Evolutionary conservation across 176 grass and related monocot species (phyloP), one percentile per base, ranked within the genome.

Genomic region (Thalia dealbata): DNA sequence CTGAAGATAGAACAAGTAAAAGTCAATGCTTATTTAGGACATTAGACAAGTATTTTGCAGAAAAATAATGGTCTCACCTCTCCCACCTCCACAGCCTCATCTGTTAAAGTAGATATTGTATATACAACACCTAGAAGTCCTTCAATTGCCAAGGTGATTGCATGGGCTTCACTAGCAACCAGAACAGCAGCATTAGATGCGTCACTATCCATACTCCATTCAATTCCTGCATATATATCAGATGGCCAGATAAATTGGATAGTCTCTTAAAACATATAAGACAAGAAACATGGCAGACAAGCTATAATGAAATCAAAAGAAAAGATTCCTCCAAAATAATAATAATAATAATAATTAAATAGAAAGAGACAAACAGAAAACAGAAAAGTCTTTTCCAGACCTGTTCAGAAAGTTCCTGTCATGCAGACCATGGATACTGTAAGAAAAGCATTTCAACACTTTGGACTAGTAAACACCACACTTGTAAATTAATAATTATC

Each of bases 201-300:
- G 88, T 97, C 89, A 8, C 85, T 91, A 81, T 92, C 93, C 93
- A 97, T 97, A 78, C 89, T 97, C 89, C 93, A 97, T 76, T 97
- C 93, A 72, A 97, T 84, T 78, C 93, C 93, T 97, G 82, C 54
- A 78, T 67, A 78, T 14, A 56, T 42, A 30, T 38, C 32, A 54
- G 38, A 21, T 7, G 44, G 3, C 10, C 38, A 41, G 38, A 22
- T 22, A n/a, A 45, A 21, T 48, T 10, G 12, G 10, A 43, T 23
- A 30, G 30, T 63, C 43, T 71, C 71, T 46, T 56, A 66, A 50
- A 62, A 78, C 45, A 50, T 41, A 55, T 27, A 58, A 58, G 50
- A 18, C 8, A 67, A 41, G 7, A 41, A 15, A 14, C 16, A 41
- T 21, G 12, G 30, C 15, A 67, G 38, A 41, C 13, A 67, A 3